Base-by-base conservation (phyloP, 192 early-diverging fungal species). In the Entrophospora sp. region DNA sequence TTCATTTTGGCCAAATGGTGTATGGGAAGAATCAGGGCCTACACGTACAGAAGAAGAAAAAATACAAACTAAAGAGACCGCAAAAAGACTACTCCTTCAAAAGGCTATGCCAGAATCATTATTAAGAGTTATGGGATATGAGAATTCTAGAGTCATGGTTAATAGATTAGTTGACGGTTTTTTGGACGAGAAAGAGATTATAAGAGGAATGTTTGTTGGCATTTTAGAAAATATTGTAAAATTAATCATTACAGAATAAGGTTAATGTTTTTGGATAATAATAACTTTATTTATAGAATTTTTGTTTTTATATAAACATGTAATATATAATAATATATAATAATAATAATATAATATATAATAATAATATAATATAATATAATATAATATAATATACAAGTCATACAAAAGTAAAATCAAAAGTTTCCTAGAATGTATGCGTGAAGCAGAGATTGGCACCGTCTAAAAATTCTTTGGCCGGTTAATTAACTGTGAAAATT, bases 1-100 rank as follows among this genome's bases (percentile, higher is more conserved):
- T 43, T 61, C 59, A 30, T 61, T 61, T 27, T 61, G 59, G 59
- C 59, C 59, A 6, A 61, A 61, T 61, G 59, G 59, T 8, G 28
- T 14, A 9, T 61, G 59, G 59, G 8, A 36, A 30, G 59, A 42
- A 8, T 2, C 25, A 4, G 22, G 12, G 22, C 13, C 32, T 37
- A 5, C 5, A 61, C 37, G 59, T 6, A 30, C 38, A 14, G 59
- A 61, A 61, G 38, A 61, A 61, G 59, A 61, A 16, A 61, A 61
- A 61, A 43, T 61, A 43, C 9, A 42, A 43, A 61, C 59, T 2
- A 61, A 61, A 44, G 59, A 61, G 25, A 38, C 40, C 5, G 59
- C 40, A 14, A 61, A 61, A 44, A 40, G 27, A 44, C n/a, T 61
- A 44, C 59, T 61, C 16, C 43, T 61, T 20, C 36, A 61, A 44